A percentile compares a stretch with the other conserved stretches of the same genome.
Conservation (phyloP, 2,329 filamentous ascomycete species). For the Talaromyces sp. region DNA sequence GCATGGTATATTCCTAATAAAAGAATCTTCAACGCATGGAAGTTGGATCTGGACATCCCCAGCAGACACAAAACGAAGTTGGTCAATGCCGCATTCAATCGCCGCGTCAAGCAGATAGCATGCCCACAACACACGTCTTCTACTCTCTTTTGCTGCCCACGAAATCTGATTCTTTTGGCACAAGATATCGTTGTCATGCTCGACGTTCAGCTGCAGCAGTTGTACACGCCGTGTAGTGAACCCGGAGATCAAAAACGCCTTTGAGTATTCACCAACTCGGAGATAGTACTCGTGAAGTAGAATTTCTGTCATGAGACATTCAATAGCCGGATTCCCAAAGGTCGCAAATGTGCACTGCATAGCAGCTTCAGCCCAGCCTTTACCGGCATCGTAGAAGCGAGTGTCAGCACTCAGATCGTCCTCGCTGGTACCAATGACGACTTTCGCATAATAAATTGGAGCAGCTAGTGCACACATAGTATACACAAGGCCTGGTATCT, state of each 20-base stretch:
- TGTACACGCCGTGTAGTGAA: constrained; percentile 30
- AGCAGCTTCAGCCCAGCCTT: constrained; percentile 13
- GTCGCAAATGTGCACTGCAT: constrained; percentile 12
- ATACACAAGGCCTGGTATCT: constrained; percentile 5
- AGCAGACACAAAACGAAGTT: constrained; percentile 29
- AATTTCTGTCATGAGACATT: constrained; percentile 22
- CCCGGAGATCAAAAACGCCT: constrained; percentile 32
- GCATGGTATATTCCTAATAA: constrained; percentile 27
- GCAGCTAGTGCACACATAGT: constrained; percentile 15
- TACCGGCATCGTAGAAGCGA: constrained; percentile 10
- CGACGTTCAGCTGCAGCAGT: constrained; percentile 31
- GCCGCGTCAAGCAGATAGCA: constrained; percentile 31
- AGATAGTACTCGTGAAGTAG: constrained; percentile 32
- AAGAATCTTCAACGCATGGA: constrained; percentile 31
- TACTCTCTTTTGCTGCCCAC: constrained; percentile 26
- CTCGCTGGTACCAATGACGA: background rate
- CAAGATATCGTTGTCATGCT: constrained; percentile 31
- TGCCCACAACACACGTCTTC: constrained; percentile 31
- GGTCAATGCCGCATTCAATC: constrained; percentile 30
- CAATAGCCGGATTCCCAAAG: constrained; percentile 10
- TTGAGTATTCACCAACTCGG: constrained; percentile 30
- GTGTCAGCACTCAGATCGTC: background rate
- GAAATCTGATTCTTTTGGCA: constrained; percentile 22
- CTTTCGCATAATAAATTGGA: constrained; percentile 8
- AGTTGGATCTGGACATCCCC: constrained; percentile 32